phyloP scores from a whole-genome alignment of 2,329 filamentous ascomycete genomes.

The Coleophoma crateriformis region DNA sequence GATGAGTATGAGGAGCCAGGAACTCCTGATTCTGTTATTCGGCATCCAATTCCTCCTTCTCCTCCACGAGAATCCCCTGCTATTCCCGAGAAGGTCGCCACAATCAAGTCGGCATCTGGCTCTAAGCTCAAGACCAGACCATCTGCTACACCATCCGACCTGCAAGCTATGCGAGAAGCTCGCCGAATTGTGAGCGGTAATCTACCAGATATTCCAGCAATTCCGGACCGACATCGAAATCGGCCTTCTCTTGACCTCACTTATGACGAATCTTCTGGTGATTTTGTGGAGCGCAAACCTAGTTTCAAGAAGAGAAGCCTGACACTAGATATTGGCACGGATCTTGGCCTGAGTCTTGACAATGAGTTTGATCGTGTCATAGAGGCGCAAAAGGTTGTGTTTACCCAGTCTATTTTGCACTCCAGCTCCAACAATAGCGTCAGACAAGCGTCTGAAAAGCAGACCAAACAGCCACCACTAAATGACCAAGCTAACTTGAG shows the following conservation, averaged over 20 bases:
- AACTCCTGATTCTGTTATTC: slow-evolving; percentile 87
- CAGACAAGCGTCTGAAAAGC: slow-evolving; percentile 40
- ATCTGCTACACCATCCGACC: slow-evolving; percentile 81
- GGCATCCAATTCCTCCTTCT: slow-evolving; percentile 52
- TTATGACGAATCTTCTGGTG: slow-evolving; percentile 23
- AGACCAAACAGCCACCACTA: slow-evolving; percentile 2
- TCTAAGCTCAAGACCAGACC: slow-evolving; percentile 84
- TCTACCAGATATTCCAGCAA: slow-evolving; percentile 51
- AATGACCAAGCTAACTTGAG: slow-evolving; percentile 55
- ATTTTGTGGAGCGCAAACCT: slow-evolving; percentile 46
- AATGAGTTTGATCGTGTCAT: slow-evolving; percentile 93
- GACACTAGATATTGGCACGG: slow-evolving; percentile 66
- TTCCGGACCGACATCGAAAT: slow-evolving; percentile 55
- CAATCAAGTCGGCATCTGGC: slow-evolving; percentile 76
- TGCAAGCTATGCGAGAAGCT: slow-evolving; percentile 78
- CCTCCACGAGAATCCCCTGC: slow-evolving; percentile 41
- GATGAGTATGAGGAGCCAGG: slow-evolving; percentile 56
- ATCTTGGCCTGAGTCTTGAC: slow-evolving; percentile 80
- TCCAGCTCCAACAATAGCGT: slow-evolving; percentile 12
- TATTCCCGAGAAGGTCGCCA: slow-evolving; percentile 78
- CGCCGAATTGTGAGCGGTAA: slow-evolving; percentile 81
- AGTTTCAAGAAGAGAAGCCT: slow-evolving; percentile 80
- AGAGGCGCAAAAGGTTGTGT: slow-evolving; percentile 90
- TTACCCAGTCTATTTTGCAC: slow-evolving; percentile 26
- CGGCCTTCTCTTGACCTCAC: slow-evolving; percentile 45